phyloP scores from a whole-genome alignment of 1,284 basidiomycete genomes.

The Marasmius tenuissimus region DNA sequence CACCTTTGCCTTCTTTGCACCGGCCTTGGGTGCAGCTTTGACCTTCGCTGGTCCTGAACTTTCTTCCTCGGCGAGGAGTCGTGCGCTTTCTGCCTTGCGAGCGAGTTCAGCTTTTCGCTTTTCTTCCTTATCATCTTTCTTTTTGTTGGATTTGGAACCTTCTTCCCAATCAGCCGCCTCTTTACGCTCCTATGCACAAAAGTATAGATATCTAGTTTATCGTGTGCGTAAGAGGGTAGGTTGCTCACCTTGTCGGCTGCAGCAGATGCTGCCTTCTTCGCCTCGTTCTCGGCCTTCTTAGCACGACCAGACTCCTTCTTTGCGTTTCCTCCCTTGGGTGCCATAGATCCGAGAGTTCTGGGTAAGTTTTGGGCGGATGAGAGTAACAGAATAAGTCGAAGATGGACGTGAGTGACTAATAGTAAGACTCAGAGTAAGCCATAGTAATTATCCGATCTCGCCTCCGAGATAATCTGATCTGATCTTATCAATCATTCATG shows the following conservation, averaged over 20 bases:
- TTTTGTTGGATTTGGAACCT: conserved; percentile 60
- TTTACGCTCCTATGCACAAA: conserved; percentile 59
- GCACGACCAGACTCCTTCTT: conserved; percentile 89
- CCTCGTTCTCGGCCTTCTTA: conserved; percentile 93
- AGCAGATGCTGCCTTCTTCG: conserved; percentile 66
- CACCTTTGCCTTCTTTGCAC: conserved; percentile 25
- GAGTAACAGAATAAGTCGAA: conserved; percentile 2
- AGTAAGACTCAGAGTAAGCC: not conserved
- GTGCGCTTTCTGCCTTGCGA: conserved; percentile 76
- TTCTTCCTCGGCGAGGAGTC: conserved; percentile 86
- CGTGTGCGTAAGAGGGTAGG: not conserved
- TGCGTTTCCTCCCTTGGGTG: conserved; percentile 83
- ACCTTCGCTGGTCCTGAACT: conserved; percentile 60
- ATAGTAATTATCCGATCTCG: not conserved
- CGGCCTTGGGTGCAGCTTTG: conserved; percentile 62
- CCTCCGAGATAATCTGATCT: not conserved
- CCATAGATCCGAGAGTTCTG: conserved; percentile 45
- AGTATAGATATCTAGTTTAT: too few relatives aligned
- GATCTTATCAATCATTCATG: not conserved
- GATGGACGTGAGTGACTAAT: not conserved
- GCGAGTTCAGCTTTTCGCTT: conserved; percentile 74
- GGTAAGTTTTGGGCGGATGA: conserved; percentile 6
- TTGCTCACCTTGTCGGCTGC: conserved; percentile 56
- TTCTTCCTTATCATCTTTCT: conserved; percentile 74
- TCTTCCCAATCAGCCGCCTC: conserved; percentile 82